Conservation (phyloP, 129 eudicot species). For the Chrysanthemum seticuspe region DNA sequence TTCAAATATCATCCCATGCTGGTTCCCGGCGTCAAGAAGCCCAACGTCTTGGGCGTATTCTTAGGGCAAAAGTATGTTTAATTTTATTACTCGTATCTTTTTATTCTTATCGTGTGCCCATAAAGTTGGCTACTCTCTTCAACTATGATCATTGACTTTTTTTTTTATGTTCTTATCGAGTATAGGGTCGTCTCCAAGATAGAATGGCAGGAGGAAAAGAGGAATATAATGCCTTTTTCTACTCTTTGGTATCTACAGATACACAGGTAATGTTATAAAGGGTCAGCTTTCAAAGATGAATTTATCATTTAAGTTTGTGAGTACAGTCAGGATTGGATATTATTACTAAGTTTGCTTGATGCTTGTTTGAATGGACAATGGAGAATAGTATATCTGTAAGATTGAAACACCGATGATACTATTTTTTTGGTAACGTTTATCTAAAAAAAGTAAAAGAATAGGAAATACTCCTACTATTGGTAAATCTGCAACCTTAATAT, state of each 20-base stretch:
- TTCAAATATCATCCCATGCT: constrained; percentile 98
- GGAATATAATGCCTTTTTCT: constrained; percentile 97
- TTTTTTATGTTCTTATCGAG: constrained; percentile 21
- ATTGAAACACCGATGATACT: neutral
- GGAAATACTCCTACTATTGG: no score
- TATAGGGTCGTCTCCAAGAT: constrained; percentile 90
- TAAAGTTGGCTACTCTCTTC: neutral
- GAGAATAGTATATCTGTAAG: neutral
- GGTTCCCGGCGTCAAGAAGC: constrained; percentile 99
- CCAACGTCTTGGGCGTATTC: constrained; percentile 99
- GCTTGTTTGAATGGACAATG: constrained; percentile 6
- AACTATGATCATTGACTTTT: neutral
- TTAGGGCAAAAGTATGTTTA: constrained; percentile 92
- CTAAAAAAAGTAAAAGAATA: no score
- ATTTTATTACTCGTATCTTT: neutral
- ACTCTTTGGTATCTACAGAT: constrained; percentile 98
- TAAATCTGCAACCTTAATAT: neutral
- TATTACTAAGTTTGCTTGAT: neutral
- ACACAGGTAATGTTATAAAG: constrained; percentile 62
- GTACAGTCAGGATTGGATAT: neutral
- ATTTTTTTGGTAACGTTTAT: no score
- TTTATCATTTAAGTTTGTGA: no score
- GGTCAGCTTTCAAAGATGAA: neutral
- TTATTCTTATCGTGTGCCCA: neutral
- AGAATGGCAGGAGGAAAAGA: constrained; percentile 98